A percentile compares a stretch with the other conserved stretches of the same genome.
These are phyloP conservation scores for Rosa hybrid DNA, from an alignment of 331 rosid genomes.

Conservation along the genomic window DNA sequence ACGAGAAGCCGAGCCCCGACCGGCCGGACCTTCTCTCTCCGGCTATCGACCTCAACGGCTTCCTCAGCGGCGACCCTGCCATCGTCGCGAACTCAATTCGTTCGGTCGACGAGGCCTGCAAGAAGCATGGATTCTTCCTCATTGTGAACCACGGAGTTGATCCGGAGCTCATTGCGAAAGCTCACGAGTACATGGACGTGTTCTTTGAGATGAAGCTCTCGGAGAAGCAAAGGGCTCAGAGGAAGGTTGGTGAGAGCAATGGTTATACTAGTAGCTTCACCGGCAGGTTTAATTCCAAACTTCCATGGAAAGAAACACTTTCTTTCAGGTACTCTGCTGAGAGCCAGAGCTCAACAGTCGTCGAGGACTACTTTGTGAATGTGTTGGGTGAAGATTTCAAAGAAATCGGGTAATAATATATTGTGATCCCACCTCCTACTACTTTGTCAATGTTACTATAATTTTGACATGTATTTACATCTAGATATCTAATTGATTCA, in stretches of 20 bases:
- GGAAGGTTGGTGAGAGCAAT: constrained; percentile 57
- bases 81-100: constrained; percentile 33
- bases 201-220: constrained; percentile 60
- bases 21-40: constrained; percentile 55
- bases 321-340: constrained; percentile 49
- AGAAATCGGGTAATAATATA: constrained; percentile 51
- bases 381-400: constrained; percentile 68
- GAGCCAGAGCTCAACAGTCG: constrained; percentile 25
- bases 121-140: constrained; percentile 72
- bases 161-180: constrained; percentile 33
- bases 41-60: constrained; percentile 50
- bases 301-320: constrained; percentile 94
- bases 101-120: constrained; percentile 61
- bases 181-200: constrained; percentile 45
- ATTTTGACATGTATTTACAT: no score
- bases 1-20: constrained; percentile 47
- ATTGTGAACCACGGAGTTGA: constrained; percentile 78
- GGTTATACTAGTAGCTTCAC: constrained; percentile 84
- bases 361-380: constrained; percentile 59
- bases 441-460: no score
- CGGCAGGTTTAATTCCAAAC: constrained; percentile 73
- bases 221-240: constrained; percentile 64
- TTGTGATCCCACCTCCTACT: not conserved
- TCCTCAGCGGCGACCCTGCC: constrained; percentile 38
- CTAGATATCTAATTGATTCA: no score